A percentile compares a stretch with the other conserved stretches of the same genome.
Conservation (phyloP, 768 basidiomycete species). For the Epithele typhae region DNA sequence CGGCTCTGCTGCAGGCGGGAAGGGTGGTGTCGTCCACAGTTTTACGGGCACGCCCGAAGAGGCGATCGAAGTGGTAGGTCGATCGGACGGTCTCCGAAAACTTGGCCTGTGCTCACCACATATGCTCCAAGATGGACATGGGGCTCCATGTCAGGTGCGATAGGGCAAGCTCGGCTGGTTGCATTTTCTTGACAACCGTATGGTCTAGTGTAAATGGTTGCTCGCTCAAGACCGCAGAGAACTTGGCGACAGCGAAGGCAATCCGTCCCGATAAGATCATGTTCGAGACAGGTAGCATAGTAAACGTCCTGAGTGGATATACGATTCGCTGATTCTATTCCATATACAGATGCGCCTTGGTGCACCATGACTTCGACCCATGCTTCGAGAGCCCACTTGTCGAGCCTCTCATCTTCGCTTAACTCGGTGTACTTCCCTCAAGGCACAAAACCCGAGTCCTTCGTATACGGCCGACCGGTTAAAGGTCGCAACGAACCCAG, state of each 20-base stretch:
- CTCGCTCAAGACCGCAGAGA: conserved; percentile 67
- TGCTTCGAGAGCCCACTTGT: conserved; percentile 49
- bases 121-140: conserved; percentile 52
- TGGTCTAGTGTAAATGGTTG: conserved; percentile 63
- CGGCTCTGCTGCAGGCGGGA: conserved; percentile 49
- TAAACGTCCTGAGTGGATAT: not conserved
- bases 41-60: conserved; percentile 70
- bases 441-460: conserved; percentile 52
- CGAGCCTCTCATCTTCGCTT: conserved; percentile 42
- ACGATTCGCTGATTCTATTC: too few species aligned
- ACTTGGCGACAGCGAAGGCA: conserved; percentile 47
- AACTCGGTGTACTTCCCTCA: conserved; percentile 48
- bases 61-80: conserved; percentile 57
- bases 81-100: not conserved
- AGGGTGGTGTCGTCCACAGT: conserved; percentile 79
- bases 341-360: conserved; percentile 61
- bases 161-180: too few species aligned
- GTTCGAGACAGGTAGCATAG: conserved; percentile 64
- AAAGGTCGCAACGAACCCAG: conserved; percentile 78
- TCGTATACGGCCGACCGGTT: conserved; percentile 52
- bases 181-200: too few species aligned
- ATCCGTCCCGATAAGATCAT: conserved; percentile 60
- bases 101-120: too few species aligned
- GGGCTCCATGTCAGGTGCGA: conserved; percentile 66
- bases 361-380: conserved; percentile 67